phyloP scores from a whole-genome alignment of 164 flowering plant species.

The Santalum album region DNA sequence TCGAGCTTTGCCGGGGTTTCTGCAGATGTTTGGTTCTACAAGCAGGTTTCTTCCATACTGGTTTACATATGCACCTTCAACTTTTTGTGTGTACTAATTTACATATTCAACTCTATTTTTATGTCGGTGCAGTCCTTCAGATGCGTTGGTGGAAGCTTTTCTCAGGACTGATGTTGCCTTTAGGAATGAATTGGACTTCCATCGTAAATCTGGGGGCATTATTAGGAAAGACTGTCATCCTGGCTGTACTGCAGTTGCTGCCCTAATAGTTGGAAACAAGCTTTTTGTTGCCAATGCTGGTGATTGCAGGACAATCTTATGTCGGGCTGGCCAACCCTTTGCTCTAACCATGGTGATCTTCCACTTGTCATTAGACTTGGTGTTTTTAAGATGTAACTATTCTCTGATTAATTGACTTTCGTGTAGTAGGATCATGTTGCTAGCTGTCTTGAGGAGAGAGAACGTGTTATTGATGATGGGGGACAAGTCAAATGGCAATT shows the following conservation, averaged over 20 bases:
- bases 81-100: no score
- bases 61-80: neutral
- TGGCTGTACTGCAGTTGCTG: slow-evolving; percentile 77
- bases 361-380: neutral
- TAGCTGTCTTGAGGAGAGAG: slow-evolving; percentile 75
- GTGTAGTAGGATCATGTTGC: slow-evolving; percentile 79
- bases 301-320: slow-evolving; percentile 81
- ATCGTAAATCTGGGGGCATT: slow-evolving; percentile 37
- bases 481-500: slow-evolving; percentile 81
- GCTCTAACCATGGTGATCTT: slow-evolving; percentile 61
- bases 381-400: neutral
- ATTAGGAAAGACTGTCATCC: slow-evolving; percentile 78
- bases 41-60: slow-evolving; percentile 33
- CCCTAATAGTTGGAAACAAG: slow-evolving; percentile 59
- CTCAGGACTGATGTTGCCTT: slow-evolving; percentile 66
- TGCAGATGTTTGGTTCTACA: slow-evolving; percentile 39
- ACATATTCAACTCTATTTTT: neutral
- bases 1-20: slow-evolving; percentile 63
- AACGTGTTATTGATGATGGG: slow-evolving; percentile 61
- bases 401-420: slow-evolving; percentile 5
- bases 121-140: slow-evolving; percentile 49
- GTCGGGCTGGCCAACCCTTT: slow-evolving; percentile 54
- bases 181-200: slow-evolving; percentile 48
- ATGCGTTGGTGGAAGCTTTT: slow-evolving; percentile 68
- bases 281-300: slow-evolving; percentile 96